Percentiles rank a stretch among this genome's conserved stretches.
These are phyloP conservation scores for Salix brachista DNA, from an alignment of 345 rosid species.

Conservation along the genomic window DNA sequence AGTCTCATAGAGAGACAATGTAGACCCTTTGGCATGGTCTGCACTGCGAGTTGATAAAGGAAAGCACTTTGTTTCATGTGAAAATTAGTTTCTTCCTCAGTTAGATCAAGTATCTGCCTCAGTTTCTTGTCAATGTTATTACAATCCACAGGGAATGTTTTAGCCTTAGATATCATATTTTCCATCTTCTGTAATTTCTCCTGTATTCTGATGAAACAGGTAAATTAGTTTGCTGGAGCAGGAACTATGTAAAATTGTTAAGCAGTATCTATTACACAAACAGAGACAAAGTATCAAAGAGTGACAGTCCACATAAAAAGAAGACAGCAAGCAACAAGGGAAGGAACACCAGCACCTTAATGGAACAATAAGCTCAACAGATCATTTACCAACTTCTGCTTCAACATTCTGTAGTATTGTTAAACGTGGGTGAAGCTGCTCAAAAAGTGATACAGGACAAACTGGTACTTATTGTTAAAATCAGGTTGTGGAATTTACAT, in stretches of 20 bases:
- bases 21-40: constrained; percentile 34
- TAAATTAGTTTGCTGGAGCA: constrained; percentile 8
- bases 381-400: neutral
- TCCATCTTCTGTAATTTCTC: constrained; percentile 63
- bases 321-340: neutral
- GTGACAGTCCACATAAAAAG: neutral
- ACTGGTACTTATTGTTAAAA: neutral
- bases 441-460: neutral
- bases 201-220: constrained; percentile 50
- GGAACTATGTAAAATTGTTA: neutral
- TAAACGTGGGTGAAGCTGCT: neutral
- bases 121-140: constrained; percentile 87
- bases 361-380: neutral
- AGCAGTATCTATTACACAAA: neutral
- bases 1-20: constrained; percentile 33
- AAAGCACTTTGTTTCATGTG: constrained; percentile 77
- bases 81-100: constrained; percentile 88
- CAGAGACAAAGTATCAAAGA: neutral
- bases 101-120: constrained; percentile 84
- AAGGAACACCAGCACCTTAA: neutral
- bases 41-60: constrained; percentile 40
- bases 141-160: constrained; percentile 67
- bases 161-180: constrained; percentile 64
- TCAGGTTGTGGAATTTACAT: neutral
- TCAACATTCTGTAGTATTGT: neutral